Conservation (phyloP, 2,329 filamentous ascomycete species). For the Aspergillus latus region DNA sequence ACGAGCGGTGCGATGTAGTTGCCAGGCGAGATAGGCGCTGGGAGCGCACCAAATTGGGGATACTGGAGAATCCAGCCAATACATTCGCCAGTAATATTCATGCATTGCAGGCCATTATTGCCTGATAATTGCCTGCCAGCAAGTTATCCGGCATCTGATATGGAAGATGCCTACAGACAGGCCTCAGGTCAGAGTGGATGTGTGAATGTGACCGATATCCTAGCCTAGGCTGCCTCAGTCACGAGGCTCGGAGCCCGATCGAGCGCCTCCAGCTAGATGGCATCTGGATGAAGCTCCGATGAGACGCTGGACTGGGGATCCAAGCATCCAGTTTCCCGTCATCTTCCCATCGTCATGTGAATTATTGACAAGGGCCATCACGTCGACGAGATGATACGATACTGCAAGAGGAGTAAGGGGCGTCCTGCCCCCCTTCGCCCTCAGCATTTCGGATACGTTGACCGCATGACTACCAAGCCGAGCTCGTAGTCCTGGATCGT, state of each 20-base stretch:
- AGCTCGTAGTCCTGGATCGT: background rate
- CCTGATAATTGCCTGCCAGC: background rate
- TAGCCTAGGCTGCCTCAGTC: background rate
- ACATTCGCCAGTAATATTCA: background rate
- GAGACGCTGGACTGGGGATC: background rate
- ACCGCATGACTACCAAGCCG: background rate
- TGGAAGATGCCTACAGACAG: background rate
- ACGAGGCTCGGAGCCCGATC: background rate
- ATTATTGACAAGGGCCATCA: background rate
- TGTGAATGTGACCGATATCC: background rate
- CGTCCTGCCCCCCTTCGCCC: background rate
- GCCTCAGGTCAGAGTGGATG: background rate
- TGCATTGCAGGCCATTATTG: background rate
- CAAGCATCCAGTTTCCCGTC: background rate
- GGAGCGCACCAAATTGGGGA: background rate
- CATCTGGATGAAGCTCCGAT: no score
- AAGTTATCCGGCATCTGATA: background rate
- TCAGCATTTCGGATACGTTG: background rate
- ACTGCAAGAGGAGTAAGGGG: slow-evolving; percentile 3
- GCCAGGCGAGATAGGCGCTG: background rate
- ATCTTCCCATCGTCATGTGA: no score
- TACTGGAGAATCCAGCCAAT: background rate
- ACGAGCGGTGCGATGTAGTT: background rate
- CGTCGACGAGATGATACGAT: background rate
- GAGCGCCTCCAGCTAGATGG: no score